Conservation (phyloP, 108 stramenopile species). For the Heterococcus sp. region DNA sequence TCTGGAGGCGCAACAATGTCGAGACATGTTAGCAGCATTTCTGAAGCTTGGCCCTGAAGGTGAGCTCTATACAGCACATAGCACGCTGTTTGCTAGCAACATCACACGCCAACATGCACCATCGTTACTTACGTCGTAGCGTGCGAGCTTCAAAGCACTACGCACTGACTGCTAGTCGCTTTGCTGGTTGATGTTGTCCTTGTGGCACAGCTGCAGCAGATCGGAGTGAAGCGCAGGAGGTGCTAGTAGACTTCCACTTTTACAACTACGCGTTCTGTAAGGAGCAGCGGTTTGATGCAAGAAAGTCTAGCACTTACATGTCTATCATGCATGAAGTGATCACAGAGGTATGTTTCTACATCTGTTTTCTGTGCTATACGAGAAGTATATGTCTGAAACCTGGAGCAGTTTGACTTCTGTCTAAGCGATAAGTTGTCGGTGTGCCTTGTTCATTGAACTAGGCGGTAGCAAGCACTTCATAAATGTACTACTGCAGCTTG, state of each 20-base stretch:
- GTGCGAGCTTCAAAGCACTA: too few relatives aligned
- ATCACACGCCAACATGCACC: too few relatives aligned
- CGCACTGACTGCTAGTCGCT: too few relatives aligned
- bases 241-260: constrained; percentile 40
- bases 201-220: too few relatives aligned
- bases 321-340: constrained; percentile 40
- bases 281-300: constrained; percentile 21
- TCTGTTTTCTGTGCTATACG: background rate
- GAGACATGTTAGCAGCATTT: background rate
- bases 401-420: background rate
- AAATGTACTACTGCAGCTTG: background rate
- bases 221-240: constrained; percentile 7
- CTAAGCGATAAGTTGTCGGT: background rate
- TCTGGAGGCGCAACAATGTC: background rate
- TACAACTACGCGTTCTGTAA: constrained; percentile 50
- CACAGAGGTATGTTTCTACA: constrained; percentile 11
- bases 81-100: too few relatives aligned
- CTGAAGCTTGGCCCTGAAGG: background rate
- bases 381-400: background rate
- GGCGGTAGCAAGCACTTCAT: background rate
- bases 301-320: constrained; percentile 15
- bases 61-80: too few relatives aligned
- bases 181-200: too few relatives aligned
- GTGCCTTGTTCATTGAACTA: background rate
- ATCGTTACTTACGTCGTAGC: too few relatives aligned